These are phyloP conservation scores for Saccharomyces hybrid DNA, from an alignment of 1,139 yeast species.

Conservation along the genomic window DNA sequence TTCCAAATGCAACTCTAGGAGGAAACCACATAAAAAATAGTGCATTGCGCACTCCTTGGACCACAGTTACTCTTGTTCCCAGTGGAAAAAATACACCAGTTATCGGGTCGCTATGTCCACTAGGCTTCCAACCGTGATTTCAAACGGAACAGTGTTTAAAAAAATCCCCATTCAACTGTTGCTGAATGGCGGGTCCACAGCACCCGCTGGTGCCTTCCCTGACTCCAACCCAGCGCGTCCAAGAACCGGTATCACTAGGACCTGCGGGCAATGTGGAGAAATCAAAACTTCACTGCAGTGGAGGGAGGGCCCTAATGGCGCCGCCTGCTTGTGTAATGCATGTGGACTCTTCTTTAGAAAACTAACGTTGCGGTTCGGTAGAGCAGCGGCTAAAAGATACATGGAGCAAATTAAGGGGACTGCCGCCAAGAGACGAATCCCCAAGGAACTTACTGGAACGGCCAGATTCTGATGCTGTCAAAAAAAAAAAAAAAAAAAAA, in stretches of 20 bases:
- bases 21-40: background rate
- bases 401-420: background rate
- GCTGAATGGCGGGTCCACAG: background rate
- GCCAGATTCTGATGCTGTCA: background rate
- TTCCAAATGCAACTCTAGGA: background rate
- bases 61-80: background rate
- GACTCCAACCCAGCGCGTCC: background rate
- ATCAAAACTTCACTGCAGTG: conserved; percentile 38
- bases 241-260: background rate
- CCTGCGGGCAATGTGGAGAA: background rate
- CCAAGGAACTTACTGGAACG: background rate
- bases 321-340: conserved; percentile 78
- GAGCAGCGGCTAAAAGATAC: background rate
- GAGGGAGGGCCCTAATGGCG: conserved; percentile 85
- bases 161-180: background rate
- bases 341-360: conserved; percentile 58
- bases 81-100: background rate
- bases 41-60: background rate
- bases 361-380: background rate
- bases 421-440: background rate
- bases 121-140: background rate
- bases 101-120: background rate
- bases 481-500: background rate
- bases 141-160: background rate
- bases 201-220: background rate